Conservation (phyloP, 2,329 filamentous ascomycete species). For the Dactylellina haptotyla region DNA sequence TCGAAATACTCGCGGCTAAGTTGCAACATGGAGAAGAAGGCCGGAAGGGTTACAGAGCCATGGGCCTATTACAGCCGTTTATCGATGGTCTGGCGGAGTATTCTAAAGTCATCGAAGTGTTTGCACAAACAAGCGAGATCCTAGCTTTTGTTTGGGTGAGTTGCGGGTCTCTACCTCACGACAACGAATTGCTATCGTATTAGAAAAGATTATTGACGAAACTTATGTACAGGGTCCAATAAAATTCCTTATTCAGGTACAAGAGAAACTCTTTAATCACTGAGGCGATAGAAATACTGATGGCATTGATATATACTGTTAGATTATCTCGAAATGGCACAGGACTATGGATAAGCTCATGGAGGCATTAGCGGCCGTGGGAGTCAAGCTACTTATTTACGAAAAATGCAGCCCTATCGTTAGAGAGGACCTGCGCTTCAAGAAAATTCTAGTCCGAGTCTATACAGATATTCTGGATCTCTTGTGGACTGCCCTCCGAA, state of each 20-base stretch:
- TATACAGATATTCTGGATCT: constrained; percentile 16
- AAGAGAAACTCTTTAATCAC: neutral
- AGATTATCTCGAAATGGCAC: constrained; percentile 26
- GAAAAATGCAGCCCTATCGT: neutral
- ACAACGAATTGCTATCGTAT: neutral
- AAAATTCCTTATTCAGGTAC: constrained; percentile 28
- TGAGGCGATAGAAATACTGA: neutral
- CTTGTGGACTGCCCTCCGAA: neutral
- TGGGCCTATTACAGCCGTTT: constrained; percentile 11
- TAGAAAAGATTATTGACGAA: neutral
- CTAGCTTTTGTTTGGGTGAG: constrained; percentile 31
- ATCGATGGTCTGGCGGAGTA: constrained; percentile 22
- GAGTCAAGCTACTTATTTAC: constrained; percentile 20
- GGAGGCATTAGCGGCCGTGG: constrained; percentile 12
- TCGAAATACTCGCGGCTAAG: constrained; percentile 1
- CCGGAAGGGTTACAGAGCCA: constrained; percentile 3
- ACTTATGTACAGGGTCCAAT: constrained; percentile 12
- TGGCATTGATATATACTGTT: neutral
- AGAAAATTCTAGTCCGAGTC: constrained; percentile 7
- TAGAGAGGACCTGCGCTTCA: constrained; percentile 2
- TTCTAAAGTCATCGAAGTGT: constrained; percentile 18
- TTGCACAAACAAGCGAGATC: constrained; percentile 32
- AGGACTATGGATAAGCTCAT: constrained; percentile 18
- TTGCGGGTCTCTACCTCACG: neutral
- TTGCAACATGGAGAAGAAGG: constrained; percentile 12